Base-by-base conservation (phyloP, 225 moss, liverwort and hornwort species). In the Neckera pumila region DNA sequence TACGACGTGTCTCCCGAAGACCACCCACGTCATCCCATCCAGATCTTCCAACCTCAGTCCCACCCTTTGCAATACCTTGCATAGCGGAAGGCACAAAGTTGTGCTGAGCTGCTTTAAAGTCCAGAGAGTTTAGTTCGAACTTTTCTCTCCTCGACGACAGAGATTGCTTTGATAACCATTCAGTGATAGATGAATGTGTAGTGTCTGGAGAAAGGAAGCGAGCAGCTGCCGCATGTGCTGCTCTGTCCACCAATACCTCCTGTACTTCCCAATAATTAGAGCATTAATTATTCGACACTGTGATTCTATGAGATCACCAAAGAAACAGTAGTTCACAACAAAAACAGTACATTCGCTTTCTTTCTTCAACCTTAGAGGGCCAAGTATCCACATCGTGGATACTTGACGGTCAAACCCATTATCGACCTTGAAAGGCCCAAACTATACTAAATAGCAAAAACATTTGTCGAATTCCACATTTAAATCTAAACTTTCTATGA, bases 1-100 rank as follows among this genome's bases (percentile, higher is more conserved):
- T 88, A 83, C 87, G 93, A 67, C 96, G 92, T 38, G 97, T 96
- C 87, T 96, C 95, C 77, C 90, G 87, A 59, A 99, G 92, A 88
- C 99, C 99, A 86, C 99, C 99, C 62, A 99, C 96, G 89, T 96
- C 97, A 86, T 96, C 96, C 99, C 99, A 99, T 26, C 99, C 99
- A 80, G 91, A 89, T 64, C 90, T 91, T 92, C 93, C 92, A 84
- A 85, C 92, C 81, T 95, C 93, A 82, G 86, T 76, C 77, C 92
- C 93, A 81, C 93, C 91, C 84, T 93, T 96, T 14, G 88, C 91
- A 86, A 99, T 93, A 70, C 99, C 98, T 90, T 96, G 95, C 96
- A 97, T 96, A 51, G 96, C 95, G 56, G 94, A 92, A 82, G 99
- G 97, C 85, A 96, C 96, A 90, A 96, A 99, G 54, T 96, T 93